Evolutionary conservation across 2,329 filamentous ascomycete genomes (phyloP).

Genomic region (Fusarium pseudograminearum): DNA sequence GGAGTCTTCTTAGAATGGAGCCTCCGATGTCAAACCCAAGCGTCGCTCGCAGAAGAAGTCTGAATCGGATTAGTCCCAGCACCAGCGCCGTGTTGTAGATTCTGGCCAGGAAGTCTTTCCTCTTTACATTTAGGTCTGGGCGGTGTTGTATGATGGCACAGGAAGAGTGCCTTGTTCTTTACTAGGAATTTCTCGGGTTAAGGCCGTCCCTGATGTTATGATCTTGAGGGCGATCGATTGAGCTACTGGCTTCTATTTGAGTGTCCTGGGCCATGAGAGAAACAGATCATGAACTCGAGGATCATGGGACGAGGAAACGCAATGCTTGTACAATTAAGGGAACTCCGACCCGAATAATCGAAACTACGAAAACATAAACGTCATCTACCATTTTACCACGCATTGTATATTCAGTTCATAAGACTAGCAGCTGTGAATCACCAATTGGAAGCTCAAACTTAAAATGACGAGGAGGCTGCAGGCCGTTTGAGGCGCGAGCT

Average conservation of each 20-base stretch:
- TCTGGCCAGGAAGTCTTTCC: slow-evolving; percentile 41
- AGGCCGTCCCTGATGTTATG: slow-evolving; percentile 52
- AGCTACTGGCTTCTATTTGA: slow-evolving; percentile 43
- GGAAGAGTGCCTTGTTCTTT: slow-evolving; percentile 55
- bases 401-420: not conserved
- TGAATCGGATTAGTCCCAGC: slow-evolving; percentile 25
- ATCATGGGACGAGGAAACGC: slow-evolving; percentile 46
- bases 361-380: slow-evolving; percentile 31
- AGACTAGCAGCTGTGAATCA: not conserved
- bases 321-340: slow-evolving; percentile 50
- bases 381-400: not conserved
- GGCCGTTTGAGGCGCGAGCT: not conserved
- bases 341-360: slow-evolving; percentile 39
- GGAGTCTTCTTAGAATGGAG: slow-evolving; percentile 59
- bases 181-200: slow-evolving; percentile 52
- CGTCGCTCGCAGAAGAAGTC: slow-evolving; percentile 23
- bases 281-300: slow-evolving; percentile 43
- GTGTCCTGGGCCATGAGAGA: slow-evolving; percentile 43
- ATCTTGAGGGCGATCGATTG: slow-evolving; percentile 48
- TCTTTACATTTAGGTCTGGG: slow-evolving; percentile 55
- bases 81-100: slow-evolving; percentile 26
- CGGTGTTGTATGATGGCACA: slow-evolving; percentile 59
- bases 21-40: slow-evolving; percentile 19
- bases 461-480: slow-evolving; percentile 7
- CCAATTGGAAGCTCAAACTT: not conserved